These are phyloP conservation scores for Boletus sp. DNA, from an alignment of 768 basidiomycete genomes.

Conservation along the genomic window DNA sequence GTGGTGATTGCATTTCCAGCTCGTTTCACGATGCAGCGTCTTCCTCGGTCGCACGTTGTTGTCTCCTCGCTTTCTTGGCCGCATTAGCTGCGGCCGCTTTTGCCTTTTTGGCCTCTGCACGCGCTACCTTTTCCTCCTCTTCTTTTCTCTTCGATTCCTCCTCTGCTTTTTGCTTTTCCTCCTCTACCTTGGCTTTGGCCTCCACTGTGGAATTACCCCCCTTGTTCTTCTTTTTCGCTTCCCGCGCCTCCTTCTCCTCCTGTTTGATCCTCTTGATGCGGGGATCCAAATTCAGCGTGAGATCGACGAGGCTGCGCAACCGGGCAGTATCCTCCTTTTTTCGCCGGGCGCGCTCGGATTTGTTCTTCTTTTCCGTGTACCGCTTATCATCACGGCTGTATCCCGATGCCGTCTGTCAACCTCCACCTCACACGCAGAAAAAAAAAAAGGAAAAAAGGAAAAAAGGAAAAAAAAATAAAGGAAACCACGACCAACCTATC, in stretches of 20 bases:
- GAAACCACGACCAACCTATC: slow-evolving; percentile 63
- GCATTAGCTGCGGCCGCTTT: slow-evolving; percentile 86
- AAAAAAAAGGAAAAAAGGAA: not conserved
- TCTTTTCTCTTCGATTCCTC: slow-evolving; percentile 76
- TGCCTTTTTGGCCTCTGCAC: slow-evolving; percentile 78
- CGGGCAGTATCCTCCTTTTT: slow-evolving; percentile 98
- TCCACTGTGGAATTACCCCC: slow-evolving; percentile 41
- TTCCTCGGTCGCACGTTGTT: slow-evolving; percentile 52
- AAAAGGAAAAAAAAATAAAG: too few relatives aligned
- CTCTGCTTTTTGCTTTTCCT: slow-evolving; percentile 62
- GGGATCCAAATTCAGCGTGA: slow-evolving; percentile 80
- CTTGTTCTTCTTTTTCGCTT: slow-evolving; percentile 80
- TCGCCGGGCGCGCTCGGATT: slow-evolving; percentile 88
- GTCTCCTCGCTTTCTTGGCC: slow-evolving; percentile 84
- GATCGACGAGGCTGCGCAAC: slow-evolving; percentile 82
- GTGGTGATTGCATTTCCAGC: not conserved
- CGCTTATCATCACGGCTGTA: slow-evolving; percentile 95
- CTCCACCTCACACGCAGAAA: not conserved
- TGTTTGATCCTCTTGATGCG: slow-evolving; percentile 97
- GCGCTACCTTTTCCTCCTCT: slow-evolving; percentile 75
- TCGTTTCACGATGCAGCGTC: slow-evolving; percentile 8
- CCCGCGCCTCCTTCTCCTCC: slow-evolving; percentile 91
- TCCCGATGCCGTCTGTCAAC: slow-evolving; percentile 11
- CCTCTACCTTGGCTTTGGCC: slow-evolving; percentile 51
- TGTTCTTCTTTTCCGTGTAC: slow-evolving; percentile 99